phyloP scores from a whole-genome alignment of 495 filamentous ascomycete species.

The Cetradonia linearis region DNA sequence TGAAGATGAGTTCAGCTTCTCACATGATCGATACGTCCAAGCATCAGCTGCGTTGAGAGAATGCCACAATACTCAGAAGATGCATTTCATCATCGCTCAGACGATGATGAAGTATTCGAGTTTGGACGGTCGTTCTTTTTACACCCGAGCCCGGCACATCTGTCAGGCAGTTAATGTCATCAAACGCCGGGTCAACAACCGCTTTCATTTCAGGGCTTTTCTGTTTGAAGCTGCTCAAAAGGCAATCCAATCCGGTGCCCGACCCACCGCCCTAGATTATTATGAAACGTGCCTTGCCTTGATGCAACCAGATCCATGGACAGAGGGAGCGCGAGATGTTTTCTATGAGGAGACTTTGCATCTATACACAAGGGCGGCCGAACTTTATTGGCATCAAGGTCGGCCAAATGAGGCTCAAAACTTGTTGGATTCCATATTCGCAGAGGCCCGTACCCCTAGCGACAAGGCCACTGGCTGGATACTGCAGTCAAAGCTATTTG shows the following conservation, averaged over 20 bases:
- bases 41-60: constrained; percentile 62
- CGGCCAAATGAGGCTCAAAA: constrained; percentile 51
- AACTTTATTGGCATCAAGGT: constrained; percentile 68
- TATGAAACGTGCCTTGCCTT: constrained; percentile 65
- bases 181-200: constrained; percentile 45
- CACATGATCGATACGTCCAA: constrained; percentile 72
- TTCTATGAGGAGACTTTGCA: constrained; percentile 77
- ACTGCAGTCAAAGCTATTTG: constrained; percentile 63
- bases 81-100: constrained; percentile 82
- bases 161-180: constrained; percentile 64
- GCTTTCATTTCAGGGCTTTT: constrained; percentile 58
- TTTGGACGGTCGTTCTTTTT: constrained; percentile 44
- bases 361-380: constrained; percentile 64
- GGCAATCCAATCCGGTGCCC: constrained; percentile 68
- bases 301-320: constrained; percentile 70
- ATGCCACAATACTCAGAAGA: constrained; percentile 54
- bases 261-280: constrained; percentile 67
- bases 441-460: constrained; percentile 51
- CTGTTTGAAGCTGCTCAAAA: constrained; percentile 66
- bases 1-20: constrained; percentile 71
- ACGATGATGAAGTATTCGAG: constrained; percentile 61
- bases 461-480: constrained; percentile 74
- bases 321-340: constrained; percentile 56
- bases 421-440: constrained; percentile 54
- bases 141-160: constrained; percentile 65